Conservation (phyloP, 176 grass and related monocot genomes). For the Coix lacrymajobi region DNA sequence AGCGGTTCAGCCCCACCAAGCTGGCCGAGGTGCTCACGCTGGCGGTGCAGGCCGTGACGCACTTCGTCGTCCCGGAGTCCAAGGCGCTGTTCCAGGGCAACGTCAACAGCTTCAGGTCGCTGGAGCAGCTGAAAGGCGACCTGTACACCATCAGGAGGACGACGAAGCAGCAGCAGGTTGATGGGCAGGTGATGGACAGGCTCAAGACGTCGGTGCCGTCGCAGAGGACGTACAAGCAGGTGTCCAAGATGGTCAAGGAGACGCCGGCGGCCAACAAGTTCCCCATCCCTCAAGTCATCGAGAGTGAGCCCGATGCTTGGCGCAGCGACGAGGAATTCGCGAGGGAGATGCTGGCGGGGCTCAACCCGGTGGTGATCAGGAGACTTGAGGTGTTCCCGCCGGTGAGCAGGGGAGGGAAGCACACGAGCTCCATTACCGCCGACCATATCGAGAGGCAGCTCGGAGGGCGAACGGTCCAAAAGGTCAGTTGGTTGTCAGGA, state of each 20-base stretch:
- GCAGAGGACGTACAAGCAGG: slow-evolving; percentile 52
- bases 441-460: slow-evolving; percentile 43
- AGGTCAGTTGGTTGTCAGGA: not conserved
- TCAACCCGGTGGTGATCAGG: slow-evolving; percentile 72
- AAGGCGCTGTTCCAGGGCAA: slow-evolving; percentile 45
- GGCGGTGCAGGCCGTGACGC: slow-evolving; percentile 63
- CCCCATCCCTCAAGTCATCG: slow-evolving; percentile 71
- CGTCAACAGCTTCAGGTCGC: slow-evolving; percentile 55
- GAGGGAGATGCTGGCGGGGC: slow-evolving; percentile 84
- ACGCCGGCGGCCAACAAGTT: slow-evolving; percentile 51
- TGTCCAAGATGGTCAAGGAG: slow-evolving; percentile 49
- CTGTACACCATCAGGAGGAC: slow-evolving; percentile 50
- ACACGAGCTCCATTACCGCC: slow-evolving; percentile 44
- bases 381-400: slow-evolving; percentile 65
- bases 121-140: slow-evolving; percentile 58
- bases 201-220: slow-evolving; percentile 66
- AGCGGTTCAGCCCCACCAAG: slow-evolving; percentile 81
- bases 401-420: slow-evolving; percentile 40
- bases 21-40: slow-evolving; percentile 60
- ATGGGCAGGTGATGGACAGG: slow-evolving; percentile 49
- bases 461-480: slow-evolving; percentile 29
- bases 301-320: slow-evolving; percentile 73
- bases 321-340: slow-evolving; percentile 87
- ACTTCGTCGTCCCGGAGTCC: slow-evolving; percentile 74
- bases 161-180: not conserved